Conservation (phyloP, 2,329 filamentous ascomycete genomes). For the Raffaelea arxii region DNA sequence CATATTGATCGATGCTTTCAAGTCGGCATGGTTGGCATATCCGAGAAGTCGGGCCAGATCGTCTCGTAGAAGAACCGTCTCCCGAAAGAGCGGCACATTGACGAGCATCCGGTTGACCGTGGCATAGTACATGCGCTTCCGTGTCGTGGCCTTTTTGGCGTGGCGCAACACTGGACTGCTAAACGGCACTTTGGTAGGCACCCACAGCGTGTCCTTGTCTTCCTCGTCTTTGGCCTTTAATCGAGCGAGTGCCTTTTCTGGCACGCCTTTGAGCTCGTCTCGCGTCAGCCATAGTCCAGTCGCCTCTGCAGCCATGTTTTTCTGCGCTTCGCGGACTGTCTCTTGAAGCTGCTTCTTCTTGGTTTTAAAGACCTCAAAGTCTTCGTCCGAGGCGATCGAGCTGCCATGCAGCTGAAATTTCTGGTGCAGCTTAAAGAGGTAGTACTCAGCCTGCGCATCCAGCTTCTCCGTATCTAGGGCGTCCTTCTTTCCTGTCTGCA, state of each 20-base stretch:
- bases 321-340: not conserved
- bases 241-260: not conserved
- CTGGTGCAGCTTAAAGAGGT: not conserved
- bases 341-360: not conserved
- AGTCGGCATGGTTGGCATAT: not conserved
- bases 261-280: not conserved
- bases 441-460: not conserved
- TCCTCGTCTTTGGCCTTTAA: not conserved
- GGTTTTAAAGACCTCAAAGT: not conserved
- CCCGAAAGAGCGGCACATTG: not conserved
- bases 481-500: not conserved
- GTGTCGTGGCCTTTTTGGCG: not conserved
- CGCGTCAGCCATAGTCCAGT: not conserved
- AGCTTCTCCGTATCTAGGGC: not conserved
- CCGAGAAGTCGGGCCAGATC: not conserved
- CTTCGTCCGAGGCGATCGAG: not conserved
- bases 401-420: not conserved
- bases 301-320: not conserved
- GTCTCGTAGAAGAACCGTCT: not conserved
- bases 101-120: not conserved
- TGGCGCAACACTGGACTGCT: not conserved
- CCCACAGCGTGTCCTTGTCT: not conserved
- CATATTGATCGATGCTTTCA: not conserved
- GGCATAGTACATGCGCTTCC: not conserved
- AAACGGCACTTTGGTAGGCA: not conserved